These are phyloP conservation scores for Scheffersomyces illinoinensis DNA, from an alignment of 1,139 yeast genomes.

Conservation along the genomic window DNA sequence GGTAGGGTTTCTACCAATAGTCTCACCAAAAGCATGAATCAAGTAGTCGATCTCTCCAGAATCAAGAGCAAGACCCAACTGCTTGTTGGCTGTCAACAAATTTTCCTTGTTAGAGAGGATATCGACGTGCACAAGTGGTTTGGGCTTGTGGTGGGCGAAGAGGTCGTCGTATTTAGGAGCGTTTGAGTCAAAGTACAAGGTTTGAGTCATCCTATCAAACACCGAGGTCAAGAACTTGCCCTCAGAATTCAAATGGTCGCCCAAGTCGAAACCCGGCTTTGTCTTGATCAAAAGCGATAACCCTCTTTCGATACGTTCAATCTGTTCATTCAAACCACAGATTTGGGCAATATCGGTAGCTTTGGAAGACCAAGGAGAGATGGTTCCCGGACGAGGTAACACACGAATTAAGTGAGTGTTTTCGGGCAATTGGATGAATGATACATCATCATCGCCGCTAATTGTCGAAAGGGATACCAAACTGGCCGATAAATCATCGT, in stretches of 20 bases:
- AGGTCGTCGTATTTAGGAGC: conserved; percentile 69
- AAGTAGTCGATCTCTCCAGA: conserved; percentile 90
- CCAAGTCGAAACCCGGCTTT: conserved; percentile 63
- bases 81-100: conserved; percentile 73
- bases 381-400: conserved; percentile 92
- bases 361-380: conserved; percentile 98
- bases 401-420: conserved; percentile 69
- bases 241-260: conserved; percentile 46
- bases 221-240: conserved; percentile 62
- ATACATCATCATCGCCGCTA: conserved; percentile 27
- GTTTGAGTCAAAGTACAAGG: conserved; percentile 48
- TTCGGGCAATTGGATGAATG: conserved; percentile 32
- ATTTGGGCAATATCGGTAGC: conserved; percentile 93
- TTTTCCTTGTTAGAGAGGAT: conserved; percentile 60
- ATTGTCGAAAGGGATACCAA: conserved; percentile 36
- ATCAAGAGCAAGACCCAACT: conserved; percentile 89
- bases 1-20: conserved; percentile 88
- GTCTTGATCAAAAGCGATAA: conserved; percentile 70
- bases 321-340: conserved; percentile 72
- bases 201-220: conserved; percentile 95
- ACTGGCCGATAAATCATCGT: conserved; percentile 49
- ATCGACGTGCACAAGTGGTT: conserved; percentile 80
- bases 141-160: conserved; percentile 78
- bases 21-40: conserved; percentile 70
- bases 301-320: conserved; percentile 92